Evolutionary conservation across 805 yeast genomes (phyloP), one percentile per base, ranked within the genome.

Genomic region (Peterozyma toletana): DNA sequence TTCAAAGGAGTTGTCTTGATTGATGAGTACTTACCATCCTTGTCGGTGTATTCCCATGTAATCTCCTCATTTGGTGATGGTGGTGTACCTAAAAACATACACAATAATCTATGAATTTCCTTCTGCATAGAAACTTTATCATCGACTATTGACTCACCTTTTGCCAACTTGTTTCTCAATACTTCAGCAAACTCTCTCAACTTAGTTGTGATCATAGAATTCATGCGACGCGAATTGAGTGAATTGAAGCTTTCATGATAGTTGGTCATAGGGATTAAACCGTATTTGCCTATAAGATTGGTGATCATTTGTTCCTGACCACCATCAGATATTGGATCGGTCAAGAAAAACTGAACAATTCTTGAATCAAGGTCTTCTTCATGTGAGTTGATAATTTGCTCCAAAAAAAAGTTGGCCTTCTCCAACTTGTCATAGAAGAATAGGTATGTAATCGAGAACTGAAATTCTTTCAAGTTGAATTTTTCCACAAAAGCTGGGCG

Each of bases 271-370:
- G 96, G 96, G 42, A 87, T 85, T 42, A 84, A 57, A 29, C 96
- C 96, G 54, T 87, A 88, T 62, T 87, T 88, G 49, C 79, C 78
- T 41, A 86, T 75, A 45, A 88, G 59, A 62, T 86, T 85, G 40
- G 81, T 70, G 58, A 86, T 77, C 93, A 87, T 83, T 50, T 84
- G 81, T 72, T 84, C 86, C 63, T 87, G 96, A 42, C 96, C 96
- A 53, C 96, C 96, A 57, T 88, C 96, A 62, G 87, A 87, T 48
- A 87, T 21, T 21, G 27, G 27, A 21, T 21, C 27, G 7, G 27
- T 21, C 27, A 21, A 21, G 27, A 21, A 21, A 21, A 21, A 21
- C 7, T 21, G 27, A 21, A 21, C 27, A 21, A 21, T 21, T 21
- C 27, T 21, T 21, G 27, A 21, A 21, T 21, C 27, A 21, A 21